Conservation (phyloP, 345 rosid genomes). For the Eucalyptus sideroxylon region DNA sequence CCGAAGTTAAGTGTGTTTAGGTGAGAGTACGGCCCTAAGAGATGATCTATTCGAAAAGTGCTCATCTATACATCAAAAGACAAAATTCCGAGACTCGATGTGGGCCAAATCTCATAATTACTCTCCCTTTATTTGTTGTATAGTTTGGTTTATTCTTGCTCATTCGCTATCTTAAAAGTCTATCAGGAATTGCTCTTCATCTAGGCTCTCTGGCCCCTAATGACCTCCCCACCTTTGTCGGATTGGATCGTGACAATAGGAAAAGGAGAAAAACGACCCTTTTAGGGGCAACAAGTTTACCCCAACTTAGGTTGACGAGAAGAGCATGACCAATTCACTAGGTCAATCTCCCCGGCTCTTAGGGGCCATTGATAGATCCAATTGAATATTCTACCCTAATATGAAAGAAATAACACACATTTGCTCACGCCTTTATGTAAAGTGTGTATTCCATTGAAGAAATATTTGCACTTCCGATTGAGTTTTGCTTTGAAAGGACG, state of each 20-base stretch:
- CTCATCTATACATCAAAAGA: too few species aligned
- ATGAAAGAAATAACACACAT: background rate
- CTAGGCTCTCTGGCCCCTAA: accelerated
- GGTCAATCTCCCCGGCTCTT: background rate
- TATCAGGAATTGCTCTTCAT: background rate
- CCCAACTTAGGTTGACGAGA: background rate
- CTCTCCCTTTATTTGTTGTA: too few species aligned
- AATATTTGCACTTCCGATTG: background rate
- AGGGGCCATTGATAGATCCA: background rate
- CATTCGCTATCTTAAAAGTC: background rate
- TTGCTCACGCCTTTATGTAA: background rate
- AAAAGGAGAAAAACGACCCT: background rate
- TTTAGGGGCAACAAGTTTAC: background rate
- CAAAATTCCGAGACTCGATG: background rate
- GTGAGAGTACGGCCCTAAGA: background rate
- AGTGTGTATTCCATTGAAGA: background rate
- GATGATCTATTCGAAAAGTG: background rate
- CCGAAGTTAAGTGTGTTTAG: background rate
- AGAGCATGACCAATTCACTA: background rate
- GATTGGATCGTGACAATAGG: background rate
- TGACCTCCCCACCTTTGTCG: background rate
- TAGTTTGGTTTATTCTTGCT: too few species aligned
- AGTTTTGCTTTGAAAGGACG: background rate
- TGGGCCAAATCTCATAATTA: background rate
- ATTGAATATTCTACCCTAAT: background rate